Evolutionary conservation across 768 basidiomycete species (phyloP), one percentile per base, ranked within the genome.

Genomic region (Nidula microcarpa): DNA sequence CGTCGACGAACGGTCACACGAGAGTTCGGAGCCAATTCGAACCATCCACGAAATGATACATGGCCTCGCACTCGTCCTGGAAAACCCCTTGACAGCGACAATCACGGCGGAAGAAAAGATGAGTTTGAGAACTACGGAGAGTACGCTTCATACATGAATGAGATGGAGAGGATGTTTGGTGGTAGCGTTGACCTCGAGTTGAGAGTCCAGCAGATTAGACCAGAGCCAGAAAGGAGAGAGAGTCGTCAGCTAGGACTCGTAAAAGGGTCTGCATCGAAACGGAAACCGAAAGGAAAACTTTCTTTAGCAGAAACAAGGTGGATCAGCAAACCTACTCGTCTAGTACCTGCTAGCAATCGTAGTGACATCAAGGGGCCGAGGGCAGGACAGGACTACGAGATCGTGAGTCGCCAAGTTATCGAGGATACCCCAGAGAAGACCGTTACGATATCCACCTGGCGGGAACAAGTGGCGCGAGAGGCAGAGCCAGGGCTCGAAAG

Each of bases 371-470:
- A 51, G 16, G 65, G 62, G 0, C 69, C 70, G 7, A 65, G 55
- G 7, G 54, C 73, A 6, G 69, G 69, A 6, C 74, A 73, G 43
- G 68, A 72, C 16, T 77, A 73, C 53, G 75, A 79, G 61, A 69
- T 79, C 17, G 65, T 78, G 17, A 65, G 69, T 35, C 63, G 68
- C 35, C 66, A 65, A 39, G 70, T 80, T 23, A 54, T 80, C 32
- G 79, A 80, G 57, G 74, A 76, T 30, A 75, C 72, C n/a, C 74
- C 76, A 1, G 78, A 80, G 51, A 70, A 69, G 51, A 80, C 79
- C 6, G 78, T 80, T 5, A 80, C 78, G 46, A 77, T 86, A 51
- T 76, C 72, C 18, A 74, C 73, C 7, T 86, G 84, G 84, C 68
- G 81, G 34, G 78, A 84, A 59, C 76, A 79, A 43, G 78, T 80